A percentile compares a stretch with the other conserved stretches of the same genome.
These are phyloP conservation scores for Neonectria ditissima DNA, from an alignment of 2,329 filamentous ascomycete species.

Conservation along the genomic window DNA sequence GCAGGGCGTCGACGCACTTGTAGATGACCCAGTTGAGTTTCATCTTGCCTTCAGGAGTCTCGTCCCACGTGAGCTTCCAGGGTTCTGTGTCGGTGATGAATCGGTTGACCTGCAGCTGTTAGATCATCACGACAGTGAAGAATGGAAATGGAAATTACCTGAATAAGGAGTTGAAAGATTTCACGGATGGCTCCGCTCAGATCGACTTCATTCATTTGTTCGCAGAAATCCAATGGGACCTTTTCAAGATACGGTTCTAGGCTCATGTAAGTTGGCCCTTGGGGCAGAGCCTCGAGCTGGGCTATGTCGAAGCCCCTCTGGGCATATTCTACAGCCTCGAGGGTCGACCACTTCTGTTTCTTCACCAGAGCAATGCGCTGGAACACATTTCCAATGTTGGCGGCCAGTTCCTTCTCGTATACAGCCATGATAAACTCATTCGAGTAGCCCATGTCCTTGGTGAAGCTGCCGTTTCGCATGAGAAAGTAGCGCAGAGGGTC, in stretches of 20 bases:
- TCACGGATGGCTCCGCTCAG: constrained; percentile 73
- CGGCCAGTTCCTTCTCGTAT: constrained; percentile 84
- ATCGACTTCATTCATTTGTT: constrained; percentile 72
- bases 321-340: constrained; percentile 62
- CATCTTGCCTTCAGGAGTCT: constrained; percentile 48
- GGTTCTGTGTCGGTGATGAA: constrained; percentile 72
- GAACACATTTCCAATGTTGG: constrained; percentile 83
- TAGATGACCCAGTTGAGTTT: constrained; percentile 74
- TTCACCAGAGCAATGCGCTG: constrained; percentile 76
- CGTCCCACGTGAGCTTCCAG: constrained; percentile 69
- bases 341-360: constrained; percentile 71
- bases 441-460: constrained; percentile 84
- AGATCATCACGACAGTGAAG: constrained; percentile 5
- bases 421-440: constrained; percentile 79
- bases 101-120: constrained; percentile 52
- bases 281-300: not conserved
- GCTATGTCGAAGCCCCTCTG: constrained; percentile 43
- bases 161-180: constrained; percentile 71
- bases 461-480: constrained; percentile 80
- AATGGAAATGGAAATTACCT: constrained; percentile 56
- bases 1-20: constrained; percentile 78
- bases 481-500: constrained; percentile 93
- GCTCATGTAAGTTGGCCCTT: constrained; percentile 40
- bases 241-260: constrained; percentile 41
- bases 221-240: constrained; percentile 49